phyloP scores from a whole-genome alignment of 2,329 filamentous ascomycete species.

The Colletotrichum brevisporum region DNA sequence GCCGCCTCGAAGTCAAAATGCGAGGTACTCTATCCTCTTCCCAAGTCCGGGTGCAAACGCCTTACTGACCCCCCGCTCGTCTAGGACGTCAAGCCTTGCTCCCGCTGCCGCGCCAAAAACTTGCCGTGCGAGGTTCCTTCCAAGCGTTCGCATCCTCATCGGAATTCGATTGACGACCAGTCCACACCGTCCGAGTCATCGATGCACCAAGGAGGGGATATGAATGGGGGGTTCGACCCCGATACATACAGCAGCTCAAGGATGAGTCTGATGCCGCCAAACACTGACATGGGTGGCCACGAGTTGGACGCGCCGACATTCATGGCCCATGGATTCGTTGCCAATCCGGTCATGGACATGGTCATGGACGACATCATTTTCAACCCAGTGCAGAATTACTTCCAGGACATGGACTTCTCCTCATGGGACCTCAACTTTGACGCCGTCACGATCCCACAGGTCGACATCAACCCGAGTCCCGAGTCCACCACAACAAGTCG shows the following conservation, averaged over 20 bases:
- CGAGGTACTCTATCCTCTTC: slow-evolving; percentile 20
- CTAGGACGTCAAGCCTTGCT: slow-evolving; percentile 35
- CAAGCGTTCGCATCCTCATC: slow-evolving; percentile 29
- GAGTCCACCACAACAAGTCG: slow-evolving; percentile 45
- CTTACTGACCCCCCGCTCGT: background rate
- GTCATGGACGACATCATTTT: slow-evolving; percentile 43
- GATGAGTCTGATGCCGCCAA: slow-evolving; percentile 19
- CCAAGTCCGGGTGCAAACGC: background rate
- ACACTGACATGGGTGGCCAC: slow-evolving; percentile 15
- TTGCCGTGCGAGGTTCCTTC: slow-evolving; percentile 35
- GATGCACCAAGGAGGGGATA: slow-evolving; percentile 28
- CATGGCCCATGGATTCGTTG: slow-evolving; percentile 24
- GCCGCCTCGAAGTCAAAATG: slow-evolving; percentile 40
- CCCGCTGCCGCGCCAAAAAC: slow-evolving; percentile 33
- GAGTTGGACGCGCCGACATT: slow-evolving; percentile 25
- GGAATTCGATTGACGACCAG: slow-evolving; percentile 18
- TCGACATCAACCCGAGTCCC: slow-evolving; percentile 48
- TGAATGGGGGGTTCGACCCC: slow-evolving; percentile 18
- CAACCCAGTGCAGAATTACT: slow-evolving; percentile 47
- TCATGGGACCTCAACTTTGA: slow-evolving; percentile 51
- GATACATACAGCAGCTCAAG: slow-evolving; percentile 16
- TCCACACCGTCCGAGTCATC: slow-evolving; percentile 37
- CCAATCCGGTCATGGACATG: slow-evolving; percentile 33
- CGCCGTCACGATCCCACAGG: slow-evolving; percentile 46
- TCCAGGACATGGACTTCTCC: slow-evolving; percentile 51